These are phyloP conservation scores for Chlamydomonas sphaeroides DNA, from an alignment of 139 green algal genomes.

Conservation along the genomic window DNA sequence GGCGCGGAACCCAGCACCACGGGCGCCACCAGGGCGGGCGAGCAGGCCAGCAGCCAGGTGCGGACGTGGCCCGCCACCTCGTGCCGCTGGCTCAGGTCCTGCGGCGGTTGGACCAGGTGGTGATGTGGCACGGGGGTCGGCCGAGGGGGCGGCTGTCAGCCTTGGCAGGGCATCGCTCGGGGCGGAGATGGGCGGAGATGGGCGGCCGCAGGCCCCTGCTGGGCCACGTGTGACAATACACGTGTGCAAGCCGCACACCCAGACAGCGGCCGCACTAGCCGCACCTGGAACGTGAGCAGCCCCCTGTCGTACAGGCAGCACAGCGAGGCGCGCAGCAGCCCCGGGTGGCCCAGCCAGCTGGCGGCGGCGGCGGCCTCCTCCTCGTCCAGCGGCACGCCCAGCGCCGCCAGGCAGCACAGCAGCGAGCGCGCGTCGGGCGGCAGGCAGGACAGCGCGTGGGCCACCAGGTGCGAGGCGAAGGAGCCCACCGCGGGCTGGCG, in stretches of 20 bases:
- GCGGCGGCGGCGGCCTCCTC: constrained; percentile 18
- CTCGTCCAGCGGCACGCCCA: constrained; percentile 20
- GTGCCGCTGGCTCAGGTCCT: constrained; percentile 33
- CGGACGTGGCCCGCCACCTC: constrained; percentile 29
- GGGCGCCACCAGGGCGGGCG: neutral
- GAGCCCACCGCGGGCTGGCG: neutral
- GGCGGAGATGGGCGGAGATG: too few species aligned
- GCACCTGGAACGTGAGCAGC: constrained; percentile 28
- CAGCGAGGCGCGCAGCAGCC: constrained; percentile 1
- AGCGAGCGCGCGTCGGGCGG: constrained; percentile 10
- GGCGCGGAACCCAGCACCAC: neutral
- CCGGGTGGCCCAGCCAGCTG: constrained; percentile 25
- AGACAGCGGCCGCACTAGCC: too few species aligned
- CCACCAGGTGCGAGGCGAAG: constrained; percentile 16
- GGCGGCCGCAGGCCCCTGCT: too few species aligned
- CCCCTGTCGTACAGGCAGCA: constrained; percentile 35
- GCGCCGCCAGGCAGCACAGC: neutral
- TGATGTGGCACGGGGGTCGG: too few species aligned
- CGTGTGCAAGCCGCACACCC: too few species aligned
- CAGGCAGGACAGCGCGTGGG: constrained; percentile 5
- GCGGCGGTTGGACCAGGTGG: neutral
- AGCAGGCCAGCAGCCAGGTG: constrained; percentile 18
- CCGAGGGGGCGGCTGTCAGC: too few species aligned
- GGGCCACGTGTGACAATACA: too few species aligned
- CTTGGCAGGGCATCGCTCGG: too few species aligned